Evolutionary conservation across 805 yeast species (phyloP), one percentile per base, ranked within the genome.

Genomic region (Yueomyces sp.): DNA sequence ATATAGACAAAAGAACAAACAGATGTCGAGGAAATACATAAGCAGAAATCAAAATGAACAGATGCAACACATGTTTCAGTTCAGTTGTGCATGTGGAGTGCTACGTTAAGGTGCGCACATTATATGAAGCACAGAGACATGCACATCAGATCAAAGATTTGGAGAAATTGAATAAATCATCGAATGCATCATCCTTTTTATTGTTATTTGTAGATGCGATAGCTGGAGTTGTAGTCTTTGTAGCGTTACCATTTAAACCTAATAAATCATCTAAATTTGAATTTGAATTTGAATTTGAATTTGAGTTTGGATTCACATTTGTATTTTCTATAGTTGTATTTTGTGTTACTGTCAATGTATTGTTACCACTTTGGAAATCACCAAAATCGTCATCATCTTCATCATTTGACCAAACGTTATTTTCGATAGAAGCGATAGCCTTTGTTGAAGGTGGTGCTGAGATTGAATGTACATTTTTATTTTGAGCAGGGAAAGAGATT

Each of bases 361-460:
- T 49, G 41, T 28, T 59, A 30, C 33, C 60, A 41, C 56, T 50
- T 55, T 62, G 63, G 53, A 60, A 59, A 45, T 64, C 64, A 38
- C 70, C 68, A 49, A 61, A 62, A 26, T 57, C 65, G 47, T 64
- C 65, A 39, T 60, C 63, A 6, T 57, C 57, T 12, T 53, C 59
- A 11, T 57, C 60, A 40, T 49, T 49, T 28, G 43, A 51, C 12
- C 45, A 38, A 3, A 36, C 29, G 11, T 42, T 40, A n/a, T 26
- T 40, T 19, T 44, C 43, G 40, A 44, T 42, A 30, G 27, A 19
- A 9, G 29, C 31, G 19, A n/a, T 37, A 27, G 9, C 33, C 6
- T 30, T 30, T 30, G 5, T 28, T 28, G 7, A n/a, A 5, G n/a
- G 28, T 28, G 12, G 34, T 26, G 36, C 19, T 19, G 19, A 19